Base-by-base conservation (phyloP, 1,139 yeast genomes). In the Candida sp. region DNA sequence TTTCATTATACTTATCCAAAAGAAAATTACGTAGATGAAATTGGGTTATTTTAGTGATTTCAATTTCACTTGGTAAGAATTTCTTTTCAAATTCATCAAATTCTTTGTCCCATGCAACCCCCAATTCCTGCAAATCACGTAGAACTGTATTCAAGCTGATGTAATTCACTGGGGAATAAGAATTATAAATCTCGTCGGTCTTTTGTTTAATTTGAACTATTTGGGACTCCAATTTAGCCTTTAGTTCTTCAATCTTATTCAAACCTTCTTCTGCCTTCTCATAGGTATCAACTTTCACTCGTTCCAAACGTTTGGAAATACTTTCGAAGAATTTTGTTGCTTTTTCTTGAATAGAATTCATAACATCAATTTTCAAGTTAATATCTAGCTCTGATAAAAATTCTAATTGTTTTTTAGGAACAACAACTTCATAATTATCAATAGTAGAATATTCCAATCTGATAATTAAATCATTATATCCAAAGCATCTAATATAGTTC, bases 41-140 rank as follows among this genome's bases (percentile, higher is more conserved):
- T 11, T 96, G 88, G 2, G 99, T 91, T 39, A 93, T 87, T 48
- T 90, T 75, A 6, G 96, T 85, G 51, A 95, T 87, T 73, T 95
- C 99, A 57, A 86, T 88, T 61, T 95, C 99, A 12, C 96, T 83
- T 0, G 98, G 98, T 47, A 93, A 77, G 57, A 77, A 93, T 25
- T 73, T 75, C 43, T 77, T 77, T 50, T 88, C 97, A 64, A 93
- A 90, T n/a, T 82, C 87, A 38, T 80, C 76, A 57, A 95, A 90
- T 47, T 87, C 96, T 23, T 66, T 60, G 63, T 93, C 97, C 99
- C 99, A 95, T 39, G 72, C 77, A 22, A 89, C 91, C 4, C 95
- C 95, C 41, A 84, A 68, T 48, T 86, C 91, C 56, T 93, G 97
- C 22, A 93, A 73, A 38, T 77, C 77, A 52, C 95, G 69, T 22